Conservation (phyloP, 1,284 basidiomycete genomes). For the Marasmius fiardii region DNA sequence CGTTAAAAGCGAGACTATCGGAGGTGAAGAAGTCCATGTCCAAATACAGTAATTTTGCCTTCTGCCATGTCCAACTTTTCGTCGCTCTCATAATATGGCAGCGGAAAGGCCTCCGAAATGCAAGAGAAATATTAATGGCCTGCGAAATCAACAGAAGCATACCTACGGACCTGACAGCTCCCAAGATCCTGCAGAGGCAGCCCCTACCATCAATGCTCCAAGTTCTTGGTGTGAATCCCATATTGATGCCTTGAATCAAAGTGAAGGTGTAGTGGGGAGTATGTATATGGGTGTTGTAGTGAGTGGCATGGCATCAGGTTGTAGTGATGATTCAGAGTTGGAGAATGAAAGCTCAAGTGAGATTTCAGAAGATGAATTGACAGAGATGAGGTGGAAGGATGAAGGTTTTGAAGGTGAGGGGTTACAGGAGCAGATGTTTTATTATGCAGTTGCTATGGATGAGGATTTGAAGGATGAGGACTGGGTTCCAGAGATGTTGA, state of each 20-base stretch:
- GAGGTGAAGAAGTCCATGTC: background rate
- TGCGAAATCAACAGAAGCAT: background rate
- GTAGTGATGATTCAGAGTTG: background rate
- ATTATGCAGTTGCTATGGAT: no score
- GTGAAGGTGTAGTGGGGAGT: no score
- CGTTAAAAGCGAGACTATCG: background rate
- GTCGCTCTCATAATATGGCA: background rate
- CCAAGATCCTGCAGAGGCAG: no score
- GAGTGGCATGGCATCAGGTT: background rate
- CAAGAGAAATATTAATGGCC: background rate
- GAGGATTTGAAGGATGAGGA: no score
- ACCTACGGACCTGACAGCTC: no score
- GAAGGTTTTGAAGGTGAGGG: constrained; percentile 11
- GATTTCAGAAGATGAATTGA: no score
- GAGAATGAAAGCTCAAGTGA: background rate
- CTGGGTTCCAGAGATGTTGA: no score
- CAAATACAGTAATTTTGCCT: background rate
- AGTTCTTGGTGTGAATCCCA: no score
- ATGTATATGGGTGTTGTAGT: no score
- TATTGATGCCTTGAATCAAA: no score
- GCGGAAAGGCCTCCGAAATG: background rate
- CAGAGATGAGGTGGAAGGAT: background rate
- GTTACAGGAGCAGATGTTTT: constrained; percentile 10
- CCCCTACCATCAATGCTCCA: background rate
- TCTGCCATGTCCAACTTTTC: background rate